Percentiles rank a stretch among this genome's conserved stretches.
phyloP scores from a whole-genome alignment of 371 early-diverging fungal genomes.

The Mortierella sp. region DNA sequence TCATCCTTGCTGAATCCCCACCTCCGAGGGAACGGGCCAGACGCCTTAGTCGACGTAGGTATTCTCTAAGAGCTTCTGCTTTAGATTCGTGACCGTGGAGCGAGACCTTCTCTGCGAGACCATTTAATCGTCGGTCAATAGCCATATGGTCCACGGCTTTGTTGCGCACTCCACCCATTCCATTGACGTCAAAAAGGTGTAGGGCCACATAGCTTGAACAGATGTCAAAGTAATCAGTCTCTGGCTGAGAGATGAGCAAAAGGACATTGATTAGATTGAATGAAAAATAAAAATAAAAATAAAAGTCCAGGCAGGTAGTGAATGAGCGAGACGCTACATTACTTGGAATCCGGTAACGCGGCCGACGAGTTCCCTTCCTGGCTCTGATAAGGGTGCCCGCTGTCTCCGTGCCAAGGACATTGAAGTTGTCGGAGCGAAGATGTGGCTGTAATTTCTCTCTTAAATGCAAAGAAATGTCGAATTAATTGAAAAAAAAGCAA shows the following conservation, averaged over 20 bases:
- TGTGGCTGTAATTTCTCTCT: no score
- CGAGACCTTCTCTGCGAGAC: conserved; percentile 38
- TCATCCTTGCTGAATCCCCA: conserved; percentile 13
- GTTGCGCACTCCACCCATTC: conserved; percentile 38
- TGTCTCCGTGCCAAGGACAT: conserved; percentile 37
- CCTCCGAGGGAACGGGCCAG: conserved; percentile 27
- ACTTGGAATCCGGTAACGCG: conserved; percentile 39
- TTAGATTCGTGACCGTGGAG: conserved; percentile 28
- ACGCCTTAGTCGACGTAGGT: conserved; percentile 14
- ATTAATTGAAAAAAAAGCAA: no score
- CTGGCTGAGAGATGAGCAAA: conserved; percentile 11
- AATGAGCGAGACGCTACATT: not conserved
- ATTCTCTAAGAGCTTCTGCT: conserved; percentile 26
- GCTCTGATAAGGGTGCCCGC: conserved; percentile 19
- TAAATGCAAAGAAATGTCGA: no score
- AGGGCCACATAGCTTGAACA: conserved; percentile 24
- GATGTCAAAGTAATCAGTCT: conserved; percentile 30
- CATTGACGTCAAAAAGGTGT: conserved; percentile 40
- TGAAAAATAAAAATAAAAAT: no score
- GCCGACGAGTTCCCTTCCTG: conserved; percentile 22
- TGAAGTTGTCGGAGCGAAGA: not conserved
- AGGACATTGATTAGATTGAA: not conserved
- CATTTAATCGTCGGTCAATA: conserved; percentile 29
- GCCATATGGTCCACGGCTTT: conserved; percentile 31
- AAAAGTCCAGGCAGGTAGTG: not conserved